Evolutionary conservation across 2,329 filamentous ascomycete genomes (phyloP), one percentile per base, ranked within the genome.

Genomic region (Septoria linicola): DNA sequence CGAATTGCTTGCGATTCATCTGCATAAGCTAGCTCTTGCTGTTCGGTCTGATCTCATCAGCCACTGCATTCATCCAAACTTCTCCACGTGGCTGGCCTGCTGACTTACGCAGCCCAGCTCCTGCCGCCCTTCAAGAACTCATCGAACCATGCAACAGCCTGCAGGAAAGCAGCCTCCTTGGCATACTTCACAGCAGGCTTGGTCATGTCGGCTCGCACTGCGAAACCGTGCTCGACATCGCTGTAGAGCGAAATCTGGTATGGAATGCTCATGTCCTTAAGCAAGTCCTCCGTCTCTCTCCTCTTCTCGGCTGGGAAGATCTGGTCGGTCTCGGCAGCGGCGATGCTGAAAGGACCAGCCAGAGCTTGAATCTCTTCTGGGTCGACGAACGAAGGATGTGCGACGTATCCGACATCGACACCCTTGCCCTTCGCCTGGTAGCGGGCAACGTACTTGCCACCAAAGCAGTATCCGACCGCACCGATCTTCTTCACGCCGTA

Each of bases 191-290:
- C 69, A 39, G 73, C 58, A 67, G 77, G 78, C 57, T 83, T 77
- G 54, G 63, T 77, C 25, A 78, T 53, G 65, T 93, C 86, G 21
- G 76, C 77, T 49, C 88, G 80, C 2, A 90, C 83, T 7, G 83
- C 77, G 63, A 93, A 95, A 0, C 89, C 89, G 68, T 95, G 89
- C 49, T 72, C 70, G 23, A 88, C 82, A 48, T 82, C 81, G 2
- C 81, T 82, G 75, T 81, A 93, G 7, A 95, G 74, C 68, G 79
- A 88, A 68, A 93, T 85, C 72, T 95, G 88, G 72, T 87, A 93
- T 17, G 81, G 80, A 6, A 76, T 69, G 2, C 69, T 71, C 21
- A 76, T 77, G 45, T 76, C 70, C 25, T 68, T 64, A 36, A 89
- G 74, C 21, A 85, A 77, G 20, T 76, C 76, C 67, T 88, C 84